Conservation (phyloP, 352 stramenopile genomes). For the Blastocystis hominis region DNA sequence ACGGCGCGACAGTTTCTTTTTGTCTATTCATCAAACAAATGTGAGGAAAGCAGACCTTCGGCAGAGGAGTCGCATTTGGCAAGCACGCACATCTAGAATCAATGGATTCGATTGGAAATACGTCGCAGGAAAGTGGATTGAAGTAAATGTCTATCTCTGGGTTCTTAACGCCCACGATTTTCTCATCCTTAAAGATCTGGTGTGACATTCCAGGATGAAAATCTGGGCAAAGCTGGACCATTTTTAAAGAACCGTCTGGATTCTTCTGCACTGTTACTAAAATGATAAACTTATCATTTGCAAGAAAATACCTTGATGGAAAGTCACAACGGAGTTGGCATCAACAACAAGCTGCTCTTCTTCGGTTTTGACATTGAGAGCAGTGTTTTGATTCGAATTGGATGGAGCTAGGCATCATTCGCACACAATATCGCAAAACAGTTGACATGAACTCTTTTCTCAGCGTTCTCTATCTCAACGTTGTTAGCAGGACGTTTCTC, state of each 20-base stretch:
- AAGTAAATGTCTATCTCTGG: conserved; percentile 48
- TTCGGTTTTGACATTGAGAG: not conserved
- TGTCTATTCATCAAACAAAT: not conserved
- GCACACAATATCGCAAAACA: not conserved
- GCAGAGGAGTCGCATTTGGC: not conserved
- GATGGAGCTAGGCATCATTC: not conserved
- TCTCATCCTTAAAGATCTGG: conserved; percentile 35
- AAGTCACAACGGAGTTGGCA: not conserved
- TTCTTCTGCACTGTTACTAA: conserved; percentile 15
- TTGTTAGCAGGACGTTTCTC: not conserved
- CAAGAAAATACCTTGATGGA: conserved; percentile 23
- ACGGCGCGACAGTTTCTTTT: not conserved
- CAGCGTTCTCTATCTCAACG: not conserved
- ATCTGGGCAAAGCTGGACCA: conserved; percentile 10
- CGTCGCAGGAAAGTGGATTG: conserved; percentile 17
- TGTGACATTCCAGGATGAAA: conserved; percentile 43
- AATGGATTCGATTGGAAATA: not conserved
- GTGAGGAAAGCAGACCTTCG: not conserved
- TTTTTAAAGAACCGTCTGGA: not conserved
- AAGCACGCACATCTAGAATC: conserved; percentile 5
- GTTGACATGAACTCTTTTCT: not conserved
- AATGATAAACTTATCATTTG: not conserved
- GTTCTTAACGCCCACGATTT: conserved; percentile 2
- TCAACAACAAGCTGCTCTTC: not conserved
- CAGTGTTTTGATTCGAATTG: not conserved